Base-by-base conservation (phyloP, 345 rosid genomes). In the Linum usitatissimum region DNA sequence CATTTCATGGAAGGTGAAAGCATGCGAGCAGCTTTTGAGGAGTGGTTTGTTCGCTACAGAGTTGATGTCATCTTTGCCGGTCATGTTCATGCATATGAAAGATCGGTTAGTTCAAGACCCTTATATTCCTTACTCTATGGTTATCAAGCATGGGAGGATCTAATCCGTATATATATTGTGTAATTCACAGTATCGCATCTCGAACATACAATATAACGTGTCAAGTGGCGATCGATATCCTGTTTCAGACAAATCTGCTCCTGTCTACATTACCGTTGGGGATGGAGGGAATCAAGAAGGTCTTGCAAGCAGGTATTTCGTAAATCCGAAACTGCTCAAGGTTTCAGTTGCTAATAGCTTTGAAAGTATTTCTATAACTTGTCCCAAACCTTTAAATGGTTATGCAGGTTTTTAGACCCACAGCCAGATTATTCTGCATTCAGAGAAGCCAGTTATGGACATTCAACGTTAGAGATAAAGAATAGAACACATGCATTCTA, bases 211-310 rank as follows among this genome's bases (percentile, higher is more conserved):
- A 64, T 89, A 84, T 73, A 81, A 89, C 59, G 72, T 87, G 45
- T 83, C 97, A 55, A 84, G 83, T 58, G 87, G 95, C 34, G 80
- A 77, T 40, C 55, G 76, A 53, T 83, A 57, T 69, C 97, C 97
- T 1, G 60, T 80, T 61, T 75, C 86, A 8, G 90, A 93, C 70
- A 73, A 90, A 66, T 90, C 84, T 39, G 96, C 96, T 57, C 97
- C 99, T 1, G 79, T 93, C 63, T 87, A 93, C 77, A 78, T 87
- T 14, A 93, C 90, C 7, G 90, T 90, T 60, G 96, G 99, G 65
- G 97, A 92, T 65, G 96, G 98, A 31, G 98, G 98, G 69, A 92
- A 92, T 73, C 91, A 84, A 77, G 96, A 83, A 80, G 97, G 96
- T 73, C 84, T 92, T 53, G 93, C 94, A 3, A 78, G 69, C 76